Evolutionary conservation across 805 yeast species (phyloP).

Genomic region (Yarrowia porcina): DNA sequence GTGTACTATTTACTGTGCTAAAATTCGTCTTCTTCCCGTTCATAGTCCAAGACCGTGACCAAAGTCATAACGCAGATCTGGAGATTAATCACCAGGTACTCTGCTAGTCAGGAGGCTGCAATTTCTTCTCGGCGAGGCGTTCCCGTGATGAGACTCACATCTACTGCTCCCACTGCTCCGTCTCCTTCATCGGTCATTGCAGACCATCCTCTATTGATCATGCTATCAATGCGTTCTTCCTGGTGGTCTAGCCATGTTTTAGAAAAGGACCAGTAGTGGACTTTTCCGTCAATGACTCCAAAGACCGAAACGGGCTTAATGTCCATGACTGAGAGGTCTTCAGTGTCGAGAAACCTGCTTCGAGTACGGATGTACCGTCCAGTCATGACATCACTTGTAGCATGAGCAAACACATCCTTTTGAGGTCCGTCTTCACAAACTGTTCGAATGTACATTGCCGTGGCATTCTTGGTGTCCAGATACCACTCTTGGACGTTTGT

Average conservation of each 20-base stretch:
- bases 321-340: neutral
- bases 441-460: neutral
- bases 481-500: constrained; percentile 11
- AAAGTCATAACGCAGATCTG: neutral
- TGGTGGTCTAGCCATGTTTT: neutral
- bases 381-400: neutral
- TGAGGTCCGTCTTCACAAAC: neutral
- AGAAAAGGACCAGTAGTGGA: neutral
- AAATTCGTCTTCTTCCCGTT: neutral
- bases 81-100: neutral
- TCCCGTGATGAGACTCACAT: neutral
- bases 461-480: neutral
- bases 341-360: neutral
- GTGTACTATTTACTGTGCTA: too few species aligned
- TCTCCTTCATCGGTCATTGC: neutral
- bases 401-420: neutral
- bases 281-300: neutral
- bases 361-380: neutral
- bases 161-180: neutral
- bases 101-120: constrained; percentile 2
- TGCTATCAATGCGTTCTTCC: neutral
- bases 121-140: neutral
- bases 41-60: neutral
- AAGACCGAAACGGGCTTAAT: neutral
- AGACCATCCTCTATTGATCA: neutral